phyloP scores from a whole-genome alignment of 345 rosid genomes.

The Firmiana major region DNA sequence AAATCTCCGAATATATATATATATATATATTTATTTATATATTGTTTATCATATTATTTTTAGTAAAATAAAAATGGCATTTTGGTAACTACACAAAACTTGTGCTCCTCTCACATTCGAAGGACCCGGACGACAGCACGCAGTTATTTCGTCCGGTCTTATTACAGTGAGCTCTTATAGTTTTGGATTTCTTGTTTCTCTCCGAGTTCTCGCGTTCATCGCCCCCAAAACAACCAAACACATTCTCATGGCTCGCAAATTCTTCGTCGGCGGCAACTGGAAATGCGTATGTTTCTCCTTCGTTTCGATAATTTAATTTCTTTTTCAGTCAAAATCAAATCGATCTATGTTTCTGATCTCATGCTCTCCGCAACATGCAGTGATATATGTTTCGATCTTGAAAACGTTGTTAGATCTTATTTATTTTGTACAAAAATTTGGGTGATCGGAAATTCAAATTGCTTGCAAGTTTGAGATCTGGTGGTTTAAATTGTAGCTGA shows the following conservation, averaged over 20 bases:
- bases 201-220: constrained; percentile 22
- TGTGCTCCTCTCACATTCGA: background rate
- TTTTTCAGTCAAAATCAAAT: background rate
- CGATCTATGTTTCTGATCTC: background rate
- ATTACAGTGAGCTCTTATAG: background rate
- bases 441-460: background rate
- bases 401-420: background rate
- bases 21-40: too few relatives aligned
- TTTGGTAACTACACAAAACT: background rate
- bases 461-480: background rate
- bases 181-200: background rate
- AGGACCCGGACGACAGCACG: background rate
- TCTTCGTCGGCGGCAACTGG: constrained; percentile 89
- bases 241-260: constrained; percentile 48
- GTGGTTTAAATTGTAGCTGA: background rate
- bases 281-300: constrained; percentile 53
- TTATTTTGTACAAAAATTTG: background rate
- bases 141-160: background rate
- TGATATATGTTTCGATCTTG: background rate
- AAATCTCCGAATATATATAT: too few relatives aligned
- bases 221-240: background rate
- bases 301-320: background rate
- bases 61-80: background rate
- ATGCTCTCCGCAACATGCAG: background rate
- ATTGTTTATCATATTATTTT: too few relatives aligned